phyloP scores from a whole-genome alignment of 768 basidiomycete genomes.

The Mycena epipterygia region DNA sequence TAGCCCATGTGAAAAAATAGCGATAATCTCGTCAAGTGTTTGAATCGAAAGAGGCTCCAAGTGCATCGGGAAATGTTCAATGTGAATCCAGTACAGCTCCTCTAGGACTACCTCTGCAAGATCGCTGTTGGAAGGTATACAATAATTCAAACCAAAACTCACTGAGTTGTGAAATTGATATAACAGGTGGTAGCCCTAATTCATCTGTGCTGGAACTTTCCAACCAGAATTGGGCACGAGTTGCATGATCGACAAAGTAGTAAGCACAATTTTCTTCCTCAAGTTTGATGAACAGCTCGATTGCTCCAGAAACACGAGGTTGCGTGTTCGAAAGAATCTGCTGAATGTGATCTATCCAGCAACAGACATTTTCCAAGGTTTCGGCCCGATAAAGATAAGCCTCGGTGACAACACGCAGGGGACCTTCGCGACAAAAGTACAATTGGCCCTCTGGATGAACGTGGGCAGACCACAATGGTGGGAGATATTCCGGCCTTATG shows the following conservation, averaged over 20 bases:
- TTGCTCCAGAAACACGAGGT: slow-evolving; percentile 47
- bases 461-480: slow-evolving; percentile 59
- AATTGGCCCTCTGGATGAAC: slow-evolving; percentile 73
- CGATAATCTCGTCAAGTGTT: slow-evolving; percentile 61
- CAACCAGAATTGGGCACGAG: slow-evolving; percentile 70
- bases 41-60: slow-evolving; percentile 47
- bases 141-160: slow-evolving; percentile 36
- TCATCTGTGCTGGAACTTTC: slow-evolving; percentile 56
- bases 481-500: slow-evolving; percentile 51
- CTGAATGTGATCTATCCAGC: slow-evolving; percentile 53
- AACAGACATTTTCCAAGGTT: slow-evolving; percentile 49
- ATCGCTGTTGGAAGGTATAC: not conserved
- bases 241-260: slow-evolving; percentile 67
- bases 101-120: slow-evolving; percentile 60
- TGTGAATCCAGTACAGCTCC: slow-evolving; percentile 71
- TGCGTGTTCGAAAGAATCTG: slow-evolving; percentile 42
- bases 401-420: slow-evolving; percentile 65
- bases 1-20: slow-evolving; percentile 66
- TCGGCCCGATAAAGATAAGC: slow-evolving; percentile 58
- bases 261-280: slow-evolving; percentile 62
- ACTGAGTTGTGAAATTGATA: slow-evolving; percentile 68
- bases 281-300: slow-evolving; percentile 68
- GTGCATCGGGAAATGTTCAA: slow-evolving; percentile 75
- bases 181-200: slow-evolving; percentile 57
- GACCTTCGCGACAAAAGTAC: slow-evolving; percentile 59